Percentiles rank a stretch among this genome's conserved stretches.
These are phyloP conservation scores for Cephaloascus fragrans DNA, from an alignment of 805 yeast species.

Conservation along the genomic window DNA sequence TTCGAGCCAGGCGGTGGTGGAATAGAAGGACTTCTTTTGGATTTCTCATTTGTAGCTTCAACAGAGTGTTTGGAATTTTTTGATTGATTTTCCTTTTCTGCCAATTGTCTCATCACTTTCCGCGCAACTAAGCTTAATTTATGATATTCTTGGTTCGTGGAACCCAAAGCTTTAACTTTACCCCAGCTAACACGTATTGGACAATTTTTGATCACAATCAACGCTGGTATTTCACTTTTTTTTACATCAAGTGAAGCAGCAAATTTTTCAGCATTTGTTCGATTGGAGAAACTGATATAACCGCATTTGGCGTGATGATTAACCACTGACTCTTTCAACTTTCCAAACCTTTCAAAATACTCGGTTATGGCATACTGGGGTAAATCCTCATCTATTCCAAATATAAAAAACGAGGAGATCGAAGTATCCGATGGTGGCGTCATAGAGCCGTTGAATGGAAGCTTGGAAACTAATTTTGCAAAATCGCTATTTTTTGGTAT, in stretches of 20 bases:
- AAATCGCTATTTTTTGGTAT: slow-evolving; percentile 32
- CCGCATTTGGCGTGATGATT: slow-evolving; percentile 58
- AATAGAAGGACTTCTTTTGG: neutral
- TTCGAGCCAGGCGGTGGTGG: neutral
- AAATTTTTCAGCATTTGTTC: slow-evolving; percentile 40
- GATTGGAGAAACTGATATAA: slow-evolving; percentile 40
- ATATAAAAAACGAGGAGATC: slow-evolving; percentile 57
- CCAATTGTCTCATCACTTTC: slow-evolving; percentile 43
- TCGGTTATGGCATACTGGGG: slow-evolving; percentile 55
- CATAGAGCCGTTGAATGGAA: slow-evolving; percentile 65
- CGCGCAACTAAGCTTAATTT: slow-evolving; percentile 40
- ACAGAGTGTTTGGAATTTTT: neutral
- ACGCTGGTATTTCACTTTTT: slow-evolving; percentile 14
- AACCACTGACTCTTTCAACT: slow-evolving; percentile 36
- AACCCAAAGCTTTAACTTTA: slow-evolving; percentile 30
- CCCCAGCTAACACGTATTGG: slow-evolving; percentile 54
- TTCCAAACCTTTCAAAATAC: slow-evolving; percentile 35
- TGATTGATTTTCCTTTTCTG: slow-evolving; percentile 24
- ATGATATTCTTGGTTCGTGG: slow-evolving; percentile 29
- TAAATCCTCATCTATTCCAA: slow-evolving; percentile 59
- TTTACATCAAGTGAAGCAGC: slow-evolving; percentile 17
- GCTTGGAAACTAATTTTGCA: slow-evolving; percentile 38
- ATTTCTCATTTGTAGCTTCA: neutral
- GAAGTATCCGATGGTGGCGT: slow-evolving; percentile 26
- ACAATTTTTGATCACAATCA: slow-evolving; percentile 20